These are phyloP conservation scores for Apophysomyces trapeziformis DNA, from an alignment of 371 early-diverging fungal genomes.

Conservation along the genomic window DNA sequence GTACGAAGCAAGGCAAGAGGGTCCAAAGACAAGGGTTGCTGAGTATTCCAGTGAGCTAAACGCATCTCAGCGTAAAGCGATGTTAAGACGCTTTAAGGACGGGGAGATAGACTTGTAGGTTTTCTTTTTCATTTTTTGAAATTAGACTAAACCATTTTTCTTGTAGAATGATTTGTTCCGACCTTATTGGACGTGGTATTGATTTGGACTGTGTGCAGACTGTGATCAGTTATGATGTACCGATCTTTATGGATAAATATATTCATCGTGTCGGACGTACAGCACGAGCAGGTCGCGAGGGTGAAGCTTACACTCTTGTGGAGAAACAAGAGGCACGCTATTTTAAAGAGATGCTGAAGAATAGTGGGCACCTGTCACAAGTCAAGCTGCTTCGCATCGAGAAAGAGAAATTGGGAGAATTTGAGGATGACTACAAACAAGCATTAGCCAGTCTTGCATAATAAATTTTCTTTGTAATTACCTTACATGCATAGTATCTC, in stretches of 20 bases:
- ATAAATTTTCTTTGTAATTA: not conserved
- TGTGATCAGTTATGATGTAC: conserved; percentile 96
- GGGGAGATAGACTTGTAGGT: conserved; percentile 70
- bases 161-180: conserved; percentile 84
- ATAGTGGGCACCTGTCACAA: conserved; percentile 68
- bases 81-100: conserved; percentile 72
- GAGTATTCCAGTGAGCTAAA: conserved; percentile 89
- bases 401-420: conserved; percentile 33
- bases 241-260: conserved; percentile 87
- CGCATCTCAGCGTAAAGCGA: conserved; percentile 61
- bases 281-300: conserved; percentile 93
- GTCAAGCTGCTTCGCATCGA: conserved; percentile 53
- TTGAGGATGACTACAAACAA: conserved; percentile 32
- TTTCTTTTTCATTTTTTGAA: not conserved
- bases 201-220: conserved; percentile 84
- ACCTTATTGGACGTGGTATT: conserved; percentile 95
- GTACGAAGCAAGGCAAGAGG: conserved; percentile 45
- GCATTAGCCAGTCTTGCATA: conserved; percentile 23
- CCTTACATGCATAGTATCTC: too few species aligned
- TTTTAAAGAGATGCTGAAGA: conserved; percentile 78
- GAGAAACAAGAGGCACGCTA: conserved; percentile 78
- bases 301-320: conserved; percentile 87
- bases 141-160: not conserved
- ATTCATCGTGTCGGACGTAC: conserved; percentile 99
- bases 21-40: conserved; percentile 54